phyloP scores from a whole-genome alignment of 2,329 filamentous ascomycete species.

The Cadophora sp. region DNA sequence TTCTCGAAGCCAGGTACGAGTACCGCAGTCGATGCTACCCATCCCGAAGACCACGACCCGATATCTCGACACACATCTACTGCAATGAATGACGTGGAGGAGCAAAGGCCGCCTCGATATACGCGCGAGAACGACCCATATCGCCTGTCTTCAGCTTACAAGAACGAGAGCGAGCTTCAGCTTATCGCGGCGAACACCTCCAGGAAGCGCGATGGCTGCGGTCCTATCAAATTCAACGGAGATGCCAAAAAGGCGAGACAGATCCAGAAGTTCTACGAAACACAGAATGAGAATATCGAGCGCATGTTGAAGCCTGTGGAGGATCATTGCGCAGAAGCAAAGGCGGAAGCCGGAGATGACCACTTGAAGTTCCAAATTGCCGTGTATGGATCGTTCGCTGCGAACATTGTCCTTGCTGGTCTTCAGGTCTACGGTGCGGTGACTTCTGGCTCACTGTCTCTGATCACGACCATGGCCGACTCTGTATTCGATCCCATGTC shows the following conservation, averaged over 20 bases:
- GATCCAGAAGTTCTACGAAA: constrained; percentile 83
- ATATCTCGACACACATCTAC: constrained; percentile 39
- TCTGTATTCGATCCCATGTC: constrained; percentile 91
- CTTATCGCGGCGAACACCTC: constrained; percentile 82
- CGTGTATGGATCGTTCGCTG: constrained; percentile 72
- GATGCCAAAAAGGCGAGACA: constrained; percentile 50
- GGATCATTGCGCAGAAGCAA: constrained; percentile 82
- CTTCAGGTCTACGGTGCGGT: constrained; percentile 91
- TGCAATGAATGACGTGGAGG: constrained; percentile 52
- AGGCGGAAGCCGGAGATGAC: constrained; percentile 79
- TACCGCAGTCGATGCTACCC: constrained; percentile 50
- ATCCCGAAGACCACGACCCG: constrained; percentile 40
- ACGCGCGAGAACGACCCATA: constrained; percentile 76
- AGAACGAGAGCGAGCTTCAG: constrained; percentile 77
- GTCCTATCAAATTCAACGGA: constrained; percentile 46
- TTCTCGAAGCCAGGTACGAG: constrained; percentile 48
- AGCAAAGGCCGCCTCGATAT: constrained; percentile 42
- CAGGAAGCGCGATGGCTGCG: constrained; percentile 68
- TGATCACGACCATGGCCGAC: constrained; percentile 98
- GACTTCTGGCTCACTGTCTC: constrained; percentile 86
- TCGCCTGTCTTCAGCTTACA: constrained; percentile 77
- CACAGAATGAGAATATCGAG: constrained; percentile 93
- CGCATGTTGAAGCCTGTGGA: constrained; percentile 91
- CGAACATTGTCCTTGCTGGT: constrained; percentile 79
- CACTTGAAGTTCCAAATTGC: constrained; percentile 76